These are phyloP conservation scores for Pseudonitzschia multiseries DNA, from an alignment of 108 stramenopile genomes.

Conservation along the genomic window DNA sequence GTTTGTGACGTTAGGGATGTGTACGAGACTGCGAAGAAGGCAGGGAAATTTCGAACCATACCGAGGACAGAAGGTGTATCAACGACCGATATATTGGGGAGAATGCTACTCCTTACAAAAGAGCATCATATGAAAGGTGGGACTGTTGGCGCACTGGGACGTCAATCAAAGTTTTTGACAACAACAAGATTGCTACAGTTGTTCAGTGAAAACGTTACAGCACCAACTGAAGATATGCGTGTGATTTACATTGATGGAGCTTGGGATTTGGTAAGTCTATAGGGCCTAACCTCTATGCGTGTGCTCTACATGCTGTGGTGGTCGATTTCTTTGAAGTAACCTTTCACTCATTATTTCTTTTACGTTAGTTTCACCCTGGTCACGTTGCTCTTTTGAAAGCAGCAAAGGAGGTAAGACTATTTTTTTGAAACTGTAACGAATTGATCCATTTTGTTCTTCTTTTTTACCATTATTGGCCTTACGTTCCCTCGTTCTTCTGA, in stretches of 20 bases:
- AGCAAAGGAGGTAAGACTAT: constrained; percentile 67
- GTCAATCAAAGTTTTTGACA: constrained; percentile 90
- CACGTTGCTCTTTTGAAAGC: constrained; percentile 91
- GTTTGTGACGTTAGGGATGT: constrained; percentile 53
- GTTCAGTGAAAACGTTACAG: constrained; percentile 86
- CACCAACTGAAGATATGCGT: constrained; percentile 79
- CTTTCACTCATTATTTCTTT: neutral
- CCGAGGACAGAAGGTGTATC: constrained; percentile 99
- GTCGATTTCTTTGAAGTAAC: neutral
- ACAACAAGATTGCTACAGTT: constrained; percentile 89
- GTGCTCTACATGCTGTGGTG: neutral
- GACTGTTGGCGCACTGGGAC: constrained; percentile 12
- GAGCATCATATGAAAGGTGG: constrained; percentile 77
- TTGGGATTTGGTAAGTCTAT: constrained; percentile 86
- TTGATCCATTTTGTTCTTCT: neutral
- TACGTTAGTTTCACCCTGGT: constrained; percentile 87
- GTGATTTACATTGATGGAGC: constrained; percentile 98
- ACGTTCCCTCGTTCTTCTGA: neutral
- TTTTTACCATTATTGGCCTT: neutral
- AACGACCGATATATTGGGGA: constrained; percentile 99
- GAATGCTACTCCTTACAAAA: constrained; percentile 93
- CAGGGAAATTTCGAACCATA: constrained; percentile 84
- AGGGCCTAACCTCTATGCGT: neutral
- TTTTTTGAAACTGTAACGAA: neutral
- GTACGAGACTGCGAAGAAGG: constrained; percentile 78